Evolutionary conservation across 257 asterid genomes (phyloP).

Genomic region (Ophiorrhiza pumila): DNA sequence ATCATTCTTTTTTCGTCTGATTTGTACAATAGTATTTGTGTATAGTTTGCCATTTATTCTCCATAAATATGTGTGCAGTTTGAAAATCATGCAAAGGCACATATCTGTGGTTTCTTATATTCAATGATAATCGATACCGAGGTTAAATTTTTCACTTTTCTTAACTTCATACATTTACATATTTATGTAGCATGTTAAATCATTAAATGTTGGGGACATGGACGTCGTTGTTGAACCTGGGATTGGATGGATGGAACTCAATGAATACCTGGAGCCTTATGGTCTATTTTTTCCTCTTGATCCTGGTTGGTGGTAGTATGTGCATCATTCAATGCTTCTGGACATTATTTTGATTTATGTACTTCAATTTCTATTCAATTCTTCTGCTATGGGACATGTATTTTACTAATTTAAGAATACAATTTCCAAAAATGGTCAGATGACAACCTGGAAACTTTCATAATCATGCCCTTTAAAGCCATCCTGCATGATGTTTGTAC

Average conservation of each 20-base stretch:
- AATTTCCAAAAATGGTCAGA: neutral
- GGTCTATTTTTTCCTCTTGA: conserved; percentile 97
- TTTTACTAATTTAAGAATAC: neutral
- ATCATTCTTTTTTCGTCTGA: neutral
- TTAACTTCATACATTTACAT: conserved; percentile 26
- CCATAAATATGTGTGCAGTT: neutral
- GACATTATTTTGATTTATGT: neutral
- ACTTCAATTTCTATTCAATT: conserved; percentile 6
- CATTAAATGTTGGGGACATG: conserved; percentile 83
- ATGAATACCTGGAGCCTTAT: conserved; percentile 85
- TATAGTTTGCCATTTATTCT: conserved; percentile 1
- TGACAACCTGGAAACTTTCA: neutral
- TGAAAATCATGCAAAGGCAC: neutral
- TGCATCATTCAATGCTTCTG: conserved; percentile 13
- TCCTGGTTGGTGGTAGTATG: conserved; percentile 57
- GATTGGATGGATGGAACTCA: conserved; percentile 97
- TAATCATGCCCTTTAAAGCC: neutral
- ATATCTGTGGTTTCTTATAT: neutral
- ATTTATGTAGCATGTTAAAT: conserved; percentile 57
- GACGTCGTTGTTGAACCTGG: conserved; percentile 99
- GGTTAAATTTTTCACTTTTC: conserved; percentile 12
- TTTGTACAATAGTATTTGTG: neutral
- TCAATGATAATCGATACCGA: conserved; percentile 8
- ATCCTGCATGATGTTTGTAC: neutral
- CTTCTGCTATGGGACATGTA: neutral